Evolutionary conservation across 345 rosid genomes (phyloP).

Genomic region (Eucalyptus sideroxylon): DNA sequence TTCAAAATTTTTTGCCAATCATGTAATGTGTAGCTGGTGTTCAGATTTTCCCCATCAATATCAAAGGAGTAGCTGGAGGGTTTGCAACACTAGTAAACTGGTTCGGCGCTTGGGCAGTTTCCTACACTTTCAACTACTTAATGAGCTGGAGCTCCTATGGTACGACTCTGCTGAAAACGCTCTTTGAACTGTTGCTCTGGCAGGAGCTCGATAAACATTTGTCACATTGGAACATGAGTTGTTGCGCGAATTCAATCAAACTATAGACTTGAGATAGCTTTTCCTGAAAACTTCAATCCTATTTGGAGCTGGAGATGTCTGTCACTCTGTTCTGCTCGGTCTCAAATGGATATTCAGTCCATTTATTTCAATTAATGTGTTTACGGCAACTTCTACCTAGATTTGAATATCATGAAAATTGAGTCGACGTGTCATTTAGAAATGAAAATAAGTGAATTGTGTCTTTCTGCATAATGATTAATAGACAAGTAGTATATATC

Average conservation of each 20-base stretch:
- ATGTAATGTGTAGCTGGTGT: not conserved
- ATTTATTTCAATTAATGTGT: not conserved
- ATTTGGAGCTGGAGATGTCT: not conserved
- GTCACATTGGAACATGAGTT: not conserved
- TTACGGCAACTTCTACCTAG: not conserved
- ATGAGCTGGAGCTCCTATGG: constrained; percentile 92
- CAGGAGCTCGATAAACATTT: not conserved
- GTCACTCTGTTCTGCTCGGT: rapidly evolving
- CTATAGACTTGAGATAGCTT: not conserved
- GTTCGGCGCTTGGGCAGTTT: constrained; percentile 89
- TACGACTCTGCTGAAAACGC: not conserved
- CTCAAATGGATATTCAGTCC: not conserved
- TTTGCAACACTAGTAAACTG: constrained; percentile 85
- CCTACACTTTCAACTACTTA: constrained; percentile 87
- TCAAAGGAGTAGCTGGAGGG: constrained; percentile 89
- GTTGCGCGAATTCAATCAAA: rapidly evolving
- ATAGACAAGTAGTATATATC: no score
- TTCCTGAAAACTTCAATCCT: not conserved
- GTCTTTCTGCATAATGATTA: not conserved
- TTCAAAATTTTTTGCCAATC: not conserved
- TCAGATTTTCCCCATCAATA: constrained; percentile 87
- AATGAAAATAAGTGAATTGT: not conserved
- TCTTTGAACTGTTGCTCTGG: not conserved
- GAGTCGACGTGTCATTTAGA: rapidly evolving
- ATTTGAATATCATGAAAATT: not conserved